Base-by-base conservation (phyloP, 805 yeast genomes). In the Candida ponderosae region DNA sequence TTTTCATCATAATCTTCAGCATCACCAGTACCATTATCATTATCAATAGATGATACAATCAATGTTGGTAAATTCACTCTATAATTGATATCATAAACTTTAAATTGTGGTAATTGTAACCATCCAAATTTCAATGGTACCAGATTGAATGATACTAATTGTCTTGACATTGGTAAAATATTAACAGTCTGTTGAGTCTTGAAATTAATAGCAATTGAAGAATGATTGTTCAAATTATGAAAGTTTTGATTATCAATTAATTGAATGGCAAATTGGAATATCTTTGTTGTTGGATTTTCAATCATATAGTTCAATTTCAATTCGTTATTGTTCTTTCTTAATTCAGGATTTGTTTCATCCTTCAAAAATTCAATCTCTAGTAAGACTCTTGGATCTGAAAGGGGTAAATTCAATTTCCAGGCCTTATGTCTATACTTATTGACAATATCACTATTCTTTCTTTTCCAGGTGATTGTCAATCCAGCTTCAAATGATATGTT, bases 211-310 rank as follows among this genome's bases (percentile, higher is more conserved):
- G 6, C 11, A 21, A 11, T 21, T 21, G 24, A 21, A n/a, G n/a
- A 38, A 59, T 8, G 11, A 8, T 24, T 24, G 28, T 24, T 24
- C n/a, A 24, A 21, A 21, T 21, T 30, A 54, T 62, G 52, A 57
- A 70, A 47, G 29, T 44, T 43, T 13, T 48, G 56, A 18, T 60
- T 60, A 31, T 66, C 61, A 2, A 64, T 42, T 4, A 77, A 55
- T 11, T 65, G 60, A 3, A 77, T 63, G 11, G 79, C 59, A 46
- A 82, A 86, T 10, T 76, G 75, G 44, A 86, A 76, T 3, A 80
- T 70, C 32, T 81, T 65, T 3, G 81, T 67, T 0, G 94, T 81
- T 13, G 94, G 88, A 50, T 85, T 85, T 51, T 85, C 95, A 34
- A 85, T 50, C 36, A 68, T 65, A 51, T 74, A 84, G 13, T 51